These are phyloP conservation scores for Aspergillus avenaceus DNA, from an alignment of 495 filamentous ascomycete genomes.

Conservation along the genomic window DNA sequence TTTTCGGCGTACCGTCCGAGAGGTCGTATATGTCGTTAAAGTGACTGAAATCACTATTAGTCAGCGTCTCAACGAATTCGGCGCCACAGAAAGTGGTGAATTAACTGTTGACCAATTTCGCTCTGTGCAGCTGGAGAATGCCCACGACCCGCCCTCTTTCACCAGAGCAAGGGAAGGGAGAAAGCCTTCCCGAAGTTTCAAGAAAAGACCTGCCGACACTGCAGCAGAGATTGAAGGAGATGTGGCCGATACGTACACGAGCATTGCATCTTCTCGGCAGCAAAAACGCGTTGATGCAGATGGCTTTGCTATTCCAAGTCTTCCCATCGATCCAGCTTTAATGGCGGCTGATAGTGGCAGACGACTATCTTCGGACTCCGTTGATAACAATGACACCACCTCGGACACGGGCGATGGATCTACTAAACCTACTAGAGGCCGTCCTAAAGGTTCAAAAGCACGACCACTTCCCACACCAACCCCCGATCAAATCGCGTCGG, in stretches of 20 bases:
- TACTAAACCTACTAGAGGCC: slow-evolving; percentile 15
- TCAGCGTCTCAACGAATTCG: slow-evolving; percentile 86
- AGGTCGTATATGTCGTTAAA: slow-evolving; percentile 94
- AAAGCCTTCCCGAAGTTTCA: slow-evolving; percentile 33
- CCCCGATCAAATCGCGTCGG: slow-evolving; percentile 37
- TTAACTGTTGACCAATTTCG: slow-evolving; percentile 87
- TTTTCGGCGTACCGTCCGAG: slow-evolving; percentile 82
- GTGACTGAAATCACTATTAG: slow-evolving; percentile 87
- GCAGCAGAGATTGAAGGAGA: slow-evolving; percentile 41
- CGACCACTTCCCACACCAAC: slow-evolving; percentile 27
- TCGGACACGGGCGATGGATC: slow-evolving; percentile 21
- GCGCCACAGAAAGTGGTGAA: slow-evolving; percentile 68
- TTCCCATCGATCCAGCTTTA: slow-evolving; percentile 44
- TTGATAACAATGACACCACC: slow-evolving; percentile 19
- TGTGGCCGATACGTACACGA: slow-evolving; percentile 15
- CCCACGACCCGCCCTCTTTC: slow-evolving; percentile 80
- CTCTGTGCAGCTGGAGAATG: slow-evolving; percentile 57
- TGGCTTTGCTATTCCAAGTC: slow-evolving; percentile 43
- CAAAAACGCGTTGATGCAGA: slow-evolving; percentile 41
- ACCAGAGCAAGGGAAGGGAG: slow-evolving; percentile 55
- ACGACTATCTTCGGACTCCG: slow-evolving; percentile 17
- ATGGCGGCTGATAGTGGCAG: slow-evolving; percentile 19
- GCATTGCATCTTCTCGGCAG: slow-evolving; percentile 10
- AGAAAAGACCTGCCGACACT: slow-evolving; percentile 42
- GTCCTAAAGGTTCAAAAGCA: slow-evolving; percentile 31